These are phyloP conservation scores for Cucumis cinereus DNA, from an alignment of 306 rosid species.

Conservation along the genomic window DNA sequence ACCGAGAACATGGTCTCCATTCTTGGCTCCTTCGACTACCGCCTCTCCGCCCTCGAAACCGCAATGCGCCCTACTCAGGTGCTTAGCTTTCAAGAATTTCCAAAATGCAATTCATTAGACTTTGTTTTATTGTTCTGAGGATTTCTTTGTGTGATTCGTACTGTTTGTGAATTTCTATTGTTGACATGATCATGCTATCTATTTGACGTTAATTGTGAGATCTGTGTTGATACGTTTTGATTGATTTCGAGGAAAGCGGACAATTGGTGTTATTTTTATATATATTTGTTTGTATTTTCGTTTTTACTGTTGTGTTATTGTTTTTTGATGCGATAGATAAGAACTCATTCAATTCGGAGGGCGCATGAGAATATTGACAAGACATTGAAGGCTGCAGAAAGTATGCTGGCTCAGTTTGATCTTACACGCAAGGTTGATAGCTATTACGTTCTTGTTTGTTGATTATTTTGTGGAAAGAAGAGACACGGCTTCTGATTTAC, in stretches of 20 bases:
- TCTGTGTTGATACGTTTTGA: neutral
- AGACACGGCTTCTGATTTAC: neutral
- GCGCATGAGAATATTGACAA: slow-evolving; percentile 91
- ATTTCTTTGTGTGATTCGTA: neutral
- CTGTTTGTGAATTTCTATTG: neutral
- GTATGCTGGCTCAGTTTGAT: slow-evolving; percentile 62
- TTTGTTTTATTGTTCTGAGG: neutral
- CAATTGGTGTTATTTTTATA: neutral
- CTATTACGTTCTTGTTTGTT: slow-evolving; percentile 2
- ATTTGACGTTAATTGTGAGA: neutral
- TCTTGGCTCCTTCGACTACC: slow-evolving; percentile 91
- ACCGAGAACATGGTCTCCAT: slow-evolving; percentile 78
- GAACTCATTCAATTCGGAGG: slow-evolving; percentile 79
- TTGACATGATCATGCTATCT: slow-evolving; percentile 8
- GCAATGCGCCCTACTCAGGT: slow-evolving; percentile 99
- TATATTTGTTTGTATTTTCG: neutral
- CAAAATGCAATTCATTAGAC: neutral
- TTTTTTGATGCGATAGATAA: slow-evolving; percentile 29
- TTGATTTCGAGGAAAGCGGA: neutral
- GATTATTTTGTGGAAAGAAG: neutral
- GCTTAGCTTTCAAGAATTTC: neutral
- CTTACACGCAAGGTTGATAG: slow-evolving; percentile 59
- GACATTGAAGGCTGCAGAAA: slow-evolving; percentile 66
- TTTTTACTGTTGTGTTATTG: no score
- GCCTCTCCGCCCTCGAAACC: slow-evolving; percentile 89